Base-by-base conservation (phyloP, 305 asterid species). In the Ajuga reptans region DNA sequence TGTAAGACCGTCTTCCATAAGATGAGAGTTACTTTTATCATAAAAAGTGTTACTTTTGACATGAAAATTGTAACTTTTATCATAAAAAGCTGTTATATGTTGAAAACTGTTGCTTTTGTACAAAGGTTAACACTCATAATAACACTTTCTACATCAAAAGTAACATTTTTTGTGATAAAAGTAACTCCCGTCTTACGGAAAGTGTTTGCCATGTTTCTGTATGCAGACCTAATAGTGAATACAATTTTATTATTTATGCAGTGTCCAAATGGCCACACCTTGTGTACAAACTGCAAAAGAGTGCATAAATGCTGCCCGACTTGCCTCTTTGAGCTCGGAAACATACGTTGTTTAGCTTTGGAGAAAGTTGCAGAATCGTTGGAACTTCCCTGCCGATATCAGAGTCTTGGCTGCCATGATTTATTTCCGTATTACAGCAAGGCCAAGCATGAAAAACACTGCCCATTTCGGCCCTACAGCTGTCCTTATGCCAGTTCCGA, bases 261-360 rank as follows among this genome's bases (percentile, higher is more conserved):
- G 97, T 91, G 97, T 79, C 91, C 89, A 68, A 87, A 91, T 78
- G 96, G 97, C 58, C 97, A 91, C 77, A 89, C 88, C 0, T 56
- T 89, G 53, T 91, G 97, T 74, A 64, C 81, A 15, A 80, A 71
- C 75, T 89, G 97, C 92, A 88, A 84, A 66, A 79, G 85, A 74
- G 81, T 66, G 17, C 83, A 77, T 4, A 77, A 83, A 64, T 77
- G 83, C 59, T 90, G 96, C 76, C 96, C 97, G 4, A 88, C 78
- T 41, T 90, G 96, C 75, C 83, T 59, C 9, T 58, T 66, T 8
- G 92, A 85, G 69, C 83, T 88, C 6, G 91, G 92, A 57, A 84
- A 86, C 66, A 86, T 88, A 65, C 80, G 97, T 76, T 88, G 96
- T 69, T 82, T 90, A 76, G 96, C 89, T 66, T 79, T 90, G 84